Conservation (phyloP, 108 stramenopile species). For the Skeletonema tropicum region DNA sequence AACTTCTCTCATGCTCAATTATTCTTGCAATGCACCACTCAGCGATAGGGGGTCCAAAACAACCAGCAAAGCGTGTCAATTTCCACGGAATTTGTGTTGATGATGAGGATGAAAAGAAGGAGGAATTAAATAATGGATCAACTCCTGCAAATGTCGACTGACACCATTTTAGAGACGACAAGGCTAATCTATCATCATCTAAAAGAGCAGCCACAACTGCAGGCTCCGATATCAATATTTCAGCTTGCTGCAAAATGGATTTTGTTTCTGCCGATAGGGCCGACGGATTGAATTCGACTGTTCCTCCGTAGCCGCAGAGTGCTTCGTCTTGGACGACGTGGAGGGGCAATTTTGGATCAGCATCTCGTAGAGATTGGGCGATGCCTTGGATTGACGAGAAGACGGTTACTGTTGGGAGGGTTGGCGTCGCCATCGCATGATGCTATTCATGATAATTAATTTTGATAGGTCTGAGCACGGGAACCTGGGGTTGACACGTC, state of each 20-base stretch:
- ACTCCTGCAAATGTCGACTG: slow-evolving; percentile 61
- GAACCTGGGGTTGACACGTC: no score
- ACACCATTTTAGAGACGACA: slow-evolving; percentile 48
- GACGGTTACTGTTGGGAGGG: slow-evolving; percentile 17
- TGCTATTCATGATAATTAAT: no score
- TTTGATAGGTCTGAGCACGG: no score
- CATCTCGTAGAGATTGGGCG: slow-evolving; percentile 20
- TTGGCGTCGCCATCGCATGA: background rate
- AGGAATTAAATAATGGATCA: slow-evolving; percentile 43
- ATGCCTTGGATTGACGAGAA: slow-evolving; percentile 49
- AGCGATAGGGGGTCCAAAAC: slow-evolving; percentile 60
- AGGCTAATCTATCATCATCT: slow-evolving; percentile 7
- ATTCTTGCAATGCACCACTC: slow-evolving; percentile 64
- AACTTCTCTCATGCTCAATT: slow-evolving; percentile 58
- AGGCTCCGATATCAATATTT: slow-evolving; percentile 58
- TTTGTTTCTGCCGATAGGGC: slow-evolving; percentile 18
- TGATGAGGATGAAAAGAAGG: background rate
- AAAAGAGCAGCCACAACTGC: slow-evolving; percentile 46
- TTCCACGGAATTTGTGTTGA: slow-evolving; percentile 14
- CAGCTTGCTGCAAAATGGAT: slow-evolving; percentile 28
- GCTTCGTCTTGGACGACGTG: slow-evolving; percentile 35
- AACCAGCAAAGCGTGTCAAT: slow-evolving; percentile 60
- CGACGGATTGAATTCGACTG: slow-evolving; percentile 47
- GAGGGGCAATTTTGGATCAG: slow-evolving; percentile 7
- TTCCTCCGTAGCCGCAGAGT: slow-evolving; percentile 49